Base-by-base conservation (phyloP, 805 yeast species). In the Vanderwaltozyma tropicalis region DNA sequence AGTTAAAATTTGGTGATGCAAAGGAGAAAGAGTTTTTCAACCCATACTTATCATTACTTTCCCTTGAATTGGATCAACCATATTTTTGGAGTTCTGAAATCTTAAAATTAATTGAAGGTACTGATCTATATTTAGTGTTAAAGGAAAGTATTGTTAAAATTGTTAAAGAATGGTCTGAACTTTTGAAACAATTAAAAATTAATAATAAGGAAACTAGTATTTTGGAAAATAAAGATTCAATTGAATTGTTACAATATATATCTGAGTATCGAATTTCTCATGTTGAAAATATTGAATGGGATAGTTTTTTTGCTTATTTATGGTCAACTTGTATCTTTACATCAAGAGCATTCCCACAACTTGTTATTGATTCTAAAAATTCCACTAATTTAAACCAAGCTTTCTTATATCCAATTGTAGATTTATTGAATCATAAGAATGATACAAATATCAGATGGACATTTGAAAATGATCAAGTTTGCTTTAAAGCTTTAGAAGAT, bases 321-420 rank as follows among this genome's bases (percentile, higher is more conserved):
- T 88, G 96, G 95, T 76, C 94, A 0, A 62, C 71, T 30, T 65
- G 73, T 32, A 80, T 84, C 12, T 69, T 83, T 44, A 69, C 77
- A 10, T 78, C 95, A 1, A 69, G 96, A 44, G 81, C 92, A 0
- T 88, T 88, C 53, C 96, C 96, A 1, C 69, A 73, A 35, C 58
- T 83, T 28, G 50, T 86, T n/a, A 45, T 76, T n/a, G 64, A 64
- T 15, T 46, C 52, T 6, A 45, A 54, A 1, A 32, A 43, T 5
- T 30, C 36, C 17, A 7, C 27, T 5, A 70, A 68, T 42, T 37
- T 62, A n/a, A 59, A 61, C 28, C 72, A 70, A 42, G 85, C 83
- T 6, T 78, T 88, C 67, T 62, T 88, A 18, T 58, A 80, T 17
- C 96, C 96, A 2, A 52, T 88, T 10, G 69, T 85, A 12, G 96